phyloP scores from a whole-genome alignment of 495 filamentous ascomycete genomes.

The Aspergillus hancockii region DNA sequence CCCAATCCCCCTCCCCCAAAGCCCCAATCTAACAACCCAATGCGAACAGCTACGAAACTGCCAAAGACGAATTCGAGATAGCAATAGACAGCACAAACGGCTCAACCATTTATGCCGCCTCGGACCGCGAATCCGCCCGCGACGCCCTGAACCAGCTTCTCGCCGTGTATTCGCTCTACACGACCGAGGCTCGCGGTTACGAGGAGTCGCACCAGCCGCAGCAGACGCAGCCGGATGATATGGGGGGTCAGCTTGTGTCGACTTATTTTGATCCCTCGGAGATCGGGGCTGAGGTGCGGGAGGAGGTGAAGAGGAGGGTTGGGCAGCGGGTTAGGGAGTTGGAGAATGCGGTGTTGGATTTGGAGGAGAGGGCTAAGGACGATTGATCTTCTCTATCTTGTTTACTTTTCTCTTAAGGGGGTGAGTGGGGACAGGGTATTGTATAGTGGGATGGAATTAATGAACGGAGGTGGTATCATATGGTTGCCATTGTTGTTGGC shows the following conservation, averaged over 20 bases:
- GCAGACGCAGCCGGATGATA: conserved; percentile 10
- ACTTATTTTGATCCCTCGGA: conserved; percentile 37
- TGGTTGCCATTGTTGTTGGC: background rate
- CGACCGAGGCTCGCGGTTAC: conserved; percentile 12
- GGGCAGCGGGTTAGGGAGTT: conserved; percentile 46
- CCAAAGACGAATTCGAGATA: conserved; percentile 52
- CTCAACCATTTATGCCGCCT: conserved; percentile 49
- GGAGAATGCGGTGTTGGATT: conserved; percentile 40
- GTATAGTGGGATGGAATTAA: background rate
- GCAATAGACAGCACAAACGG: conserved; percentile 46
- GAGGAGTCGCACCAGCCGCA: conserved; percentile 10
- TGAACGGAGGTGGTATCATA: conserved; percentile 1
- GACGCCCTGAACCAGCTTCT: conserved; percentile 43
- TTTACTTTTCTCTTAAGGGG: too few species aligned
- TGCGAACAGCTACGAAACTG: conserved; percentile 40
- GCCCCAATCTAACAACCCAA: too few species aligned
- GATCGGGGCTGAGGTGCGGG: conserved; percentile 27
- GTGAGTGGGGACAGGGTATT: too few species aligned
- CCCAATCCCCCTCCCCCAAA: too few species aligned
- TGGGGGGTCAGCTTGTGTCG: conserved; percentile 23
- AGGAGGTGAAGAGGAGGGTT: conserved; percentile 43
- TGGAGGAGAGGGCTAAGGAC: conserved; percentile 42
- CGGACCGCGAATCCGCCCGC: conserved; percentile 46
- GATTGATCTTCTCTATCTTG: conserved; percentile 22
- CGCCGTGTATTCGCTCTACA: conserved; percentile 40